Base-by-base conservation (phyloP, 192 early-diverging fungal genomes). In the Cetraspora pellucida region DNA sequence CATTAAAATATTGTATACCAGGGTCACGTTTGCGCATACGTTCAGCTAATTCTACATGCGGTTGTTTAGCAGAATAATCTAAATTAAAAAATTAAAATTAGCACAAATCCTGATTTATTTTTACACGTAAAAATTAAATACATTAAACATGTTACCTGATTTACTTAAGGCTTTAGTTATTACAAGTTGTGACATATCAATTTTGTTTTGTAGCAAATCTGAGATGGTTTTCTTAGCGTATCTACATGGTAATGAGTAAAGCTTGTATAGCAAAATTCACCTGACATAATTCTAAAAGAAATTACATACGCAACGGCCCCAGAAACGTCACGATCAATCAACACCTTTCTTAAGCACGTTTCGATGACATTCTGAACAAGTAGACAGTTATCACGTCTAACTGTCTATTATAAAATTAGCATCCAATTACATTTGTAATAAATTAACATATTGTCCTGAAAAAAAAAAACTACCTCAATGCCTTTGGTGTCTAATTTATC, bases 401-500 rank as follows among this genome's bases (percentile, higher is more conserved):
- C 97, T 14, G 97, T 99, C 91, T 93, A 77, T 10, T 37, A 14
- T 8, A 8, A 71, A n/a, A 66, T 17, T 37, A 63, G 11, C 9
- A 43, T 13, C 57, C 2, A 46, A 65, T 50, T 19, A 23, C 11
- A 21, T 7, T 27, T 31, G n/a, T n/a, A 44, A 37, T 9, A 27
- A 16, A 23, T 54, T 63, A 46, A 14, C 30, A 70, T 17, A 58
- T 43, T 49, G 1, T 25, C 19, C 49, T n/a, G n/a, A 43, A 6
- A 44, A 13, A 10, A 8, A 71, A 46, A 5, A 52, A 77, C 44
- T 84, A 92, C 92, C 87, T 98, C 97, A 81, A 98, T 94, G 45
- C 97, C 97, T 86, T 97, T 98, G 44, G 97, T 91, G 81, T 98
- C 97, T 81, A 98, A 83, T 81, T 98, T 98, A 81, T 99, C 96